Conservation (phyloP, 2,329 filamentous ascomycete species). For the Ophiostoma sp. region DNA sequence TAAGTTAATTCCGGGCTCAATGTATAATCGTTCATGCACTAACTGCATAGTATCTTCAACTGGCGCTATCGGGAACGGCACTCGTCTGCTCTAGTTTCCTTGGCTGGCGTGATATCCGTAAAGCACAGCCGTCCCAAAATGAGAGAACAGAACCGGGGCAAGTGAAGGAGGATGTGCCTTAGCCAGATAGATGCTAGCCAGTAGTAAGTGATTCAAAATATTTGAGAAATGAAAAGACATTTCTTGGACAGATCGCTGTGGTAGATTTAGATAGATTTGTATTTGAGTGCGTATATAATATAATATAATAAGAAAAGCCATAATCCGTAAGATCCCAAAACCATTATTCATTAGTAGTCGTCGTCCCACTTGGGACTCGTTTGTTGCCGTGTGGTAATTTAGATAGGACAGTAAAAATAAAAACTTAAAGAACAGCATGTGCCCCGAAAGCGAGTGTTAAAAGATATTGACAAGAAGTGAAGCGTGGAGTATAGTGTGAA, state of each 20-base stretch:
- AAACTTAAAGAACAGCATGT: neutral
- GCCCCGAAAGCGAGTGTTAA: neutral
- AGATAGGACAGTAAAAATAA: neutral
- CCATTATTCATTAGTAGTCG: constrained; percentile 8
- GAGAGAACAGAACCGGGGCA: neutral
- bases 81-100: neutral
- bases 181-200: neutral
- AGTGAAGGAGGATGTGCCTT: neutral
- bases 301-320: neutral
- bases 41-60: neutral
- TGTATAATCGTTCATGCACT: neutral
- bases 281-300: neutral
- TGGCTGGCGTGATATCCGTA: neutral
- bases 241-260: neutral
- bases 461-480: neutral
- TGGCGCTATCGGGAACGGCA: neutral
- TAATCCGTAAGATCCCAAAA: neutral
- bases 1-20: neutral
- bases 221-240: neutral
- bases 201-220: neutral
- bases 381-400: neutral
- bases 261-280: neutral
- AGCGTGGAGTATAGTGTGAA: neutral
- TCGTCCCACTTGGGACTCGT: neutral
- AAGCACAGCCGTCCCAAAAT: neutral